phyloP scores from a whole-genome alignment of 2,329 filamentous ascomycete species.

The Neofusicoccum laricinum region DNA sequence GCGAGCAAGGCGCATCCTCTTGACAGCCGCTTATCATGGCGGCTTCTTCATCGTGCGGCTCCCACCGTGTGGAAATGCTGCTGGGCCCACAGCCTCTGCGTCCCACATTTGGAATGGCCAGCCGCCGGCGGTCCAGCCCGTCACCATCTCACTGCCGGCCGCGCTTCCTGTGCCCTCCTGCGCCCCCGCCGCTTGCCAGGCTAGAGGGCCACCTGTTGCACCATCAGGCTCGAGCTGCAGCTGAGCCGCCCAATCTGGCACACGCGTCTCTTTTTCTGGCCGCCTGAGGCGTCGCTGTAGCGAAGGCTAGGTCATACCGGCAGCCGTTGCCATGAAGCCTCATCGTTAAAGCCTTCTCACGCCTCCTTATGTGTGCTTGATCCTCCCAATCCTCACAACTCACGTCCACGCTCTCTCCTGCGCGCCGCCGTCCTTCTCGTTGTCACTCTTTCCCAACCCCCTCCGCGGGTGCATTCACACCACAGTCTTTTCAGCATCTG shows the following conservation, averaged over 20 bases:
- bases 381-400: background rate
- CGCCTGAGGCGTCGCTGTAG: background rate
- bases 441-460: background rate
- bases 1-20: background rate
- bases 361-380: background rate
- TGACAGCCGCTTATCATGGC: background rate
- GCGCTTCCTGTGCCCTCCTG: background rate
- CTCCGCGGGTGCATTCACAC: background rate
- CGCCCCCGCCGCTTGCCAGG: background rate
- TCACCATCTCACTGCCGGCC: background rate
- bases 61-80: background rate
- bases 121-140: background rate
- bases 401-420: background rate
- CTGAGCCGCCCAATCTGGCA: background rate
- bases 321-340: background rate
- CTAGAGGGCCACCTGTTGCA: background rate
- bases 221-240: background rate
- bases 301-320: background rate
- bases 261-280: background rate
- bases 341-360: background rate
- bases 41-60: slow-evolving; percentile 2
- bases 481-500: background rate
- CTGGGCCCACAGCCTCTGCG: background rate
- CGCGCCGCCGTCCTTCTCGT: background rate
- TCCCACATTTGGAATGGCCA: background rate